Evolutionary conservation across 306 rosid species (phyloP).

Genomic region (Rosa rugosa): DNA sequence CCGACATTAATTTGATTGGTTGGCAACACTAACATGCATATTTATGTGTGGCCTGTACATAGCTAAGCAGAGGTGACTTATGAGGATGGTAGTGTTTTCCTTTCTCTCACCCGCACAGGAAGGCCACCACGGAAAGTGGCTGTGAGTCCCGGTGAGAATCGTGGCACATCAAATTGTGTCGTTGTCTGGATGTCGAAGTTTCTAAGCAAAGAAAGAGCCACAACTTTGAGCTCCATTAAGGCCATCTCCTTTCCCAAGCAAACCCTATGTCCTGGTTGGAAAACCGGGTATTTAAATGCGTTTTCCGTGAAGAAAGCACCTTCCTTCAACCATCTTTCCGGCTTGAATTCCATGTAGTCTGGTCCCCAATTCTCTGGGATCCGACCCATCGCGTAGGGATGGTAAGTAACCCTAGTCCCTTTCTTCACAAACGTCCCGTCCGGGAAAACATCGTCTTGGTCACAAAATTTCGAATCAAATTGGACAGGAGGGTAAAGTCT

Average conservation of each 20-base stretch:
- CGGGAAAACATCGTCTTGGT: constrained; percentile 59
- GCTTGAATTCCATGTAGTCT: constrained; percentile 63
- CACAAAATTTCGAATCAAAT: constrained; percentile 72
- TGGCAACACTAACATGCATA: not conserved
- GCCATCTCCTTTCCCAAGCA: constrained; percentile 91
- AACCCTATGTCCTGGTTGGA: constrained; percentile 76
- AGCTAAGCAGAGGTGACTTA: not conserved
- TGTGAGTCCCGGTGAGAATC: constrained; percentile 82
- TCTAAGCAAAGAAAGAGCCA: constrained; percentile 51
- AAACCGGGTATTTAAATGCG: constrained; percentile 62
- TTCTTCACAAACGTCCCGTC: constrained; percentile 64
- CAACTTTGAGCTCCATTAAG: constrained; percentile 56
- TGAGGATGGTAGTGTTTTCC: not conserved
- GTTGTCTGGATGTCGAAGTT: constrained; percentile 39
- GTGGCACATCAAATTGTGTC: constrained; percentile 30
- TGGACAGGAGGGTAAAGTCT: constrained; percentile 80
- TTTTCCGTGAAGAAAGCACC: constrained; percentile 41
- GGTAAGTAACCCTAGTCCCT: constrained; percentile 89
- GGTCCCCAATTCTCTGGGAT: constrained; percentile 66
- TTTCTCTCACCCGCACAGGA: constrained; percentile 45
- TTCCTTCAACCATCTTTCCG: constrained; percentile 65
- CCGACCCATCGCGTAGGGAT: constrained; percentile 86
- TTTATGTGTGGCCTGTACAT: not conserved
- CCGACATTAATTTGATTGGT: not conserved
- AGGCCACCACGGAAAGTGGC: constrained; percentile 70